Evolutionary conservation across 2,329 filamentous ascomycete species (phyloP).

Genomic region (Endothia cerciana): DNA sequence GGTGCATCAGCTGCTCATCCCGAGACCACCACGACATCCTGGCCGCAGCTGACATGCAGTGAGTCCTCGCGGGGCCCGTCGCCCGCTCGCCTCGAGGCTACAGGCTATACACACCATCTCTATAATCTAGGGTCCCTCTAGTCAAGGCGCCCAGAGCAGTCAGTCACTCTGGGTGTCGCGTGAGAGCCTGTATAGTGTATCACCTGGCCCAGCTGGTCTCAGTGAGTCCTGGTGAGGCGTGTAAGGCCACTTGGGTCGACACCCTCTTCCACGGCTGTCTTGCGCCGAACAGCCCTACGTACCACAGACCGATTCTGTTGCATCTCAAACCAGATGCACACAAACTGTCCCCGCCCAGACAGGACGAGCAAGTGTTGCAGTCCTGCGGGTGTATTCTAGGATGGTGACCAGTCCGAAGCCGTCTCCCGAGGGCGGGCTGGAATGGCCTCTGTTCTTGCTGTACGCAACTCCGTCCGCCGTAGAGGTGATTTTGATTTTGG

Average conservation of each 20-base stretch:
- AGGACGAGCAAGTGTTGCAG: not conserved
- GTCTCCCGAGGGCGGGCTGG: not conserved
- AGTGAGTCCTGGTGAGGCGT: not conserved
- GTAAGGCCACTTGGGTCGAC: not conserved
- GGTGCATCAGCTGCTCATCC: slow-evolving; percentile 7
- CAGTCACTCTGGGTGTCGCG: not conserved
- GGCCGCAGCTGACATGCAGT: slow-evolving; percentile 23
- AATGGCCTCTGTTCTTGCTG: not conserved
- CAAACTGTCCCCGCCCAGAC: not conserved
- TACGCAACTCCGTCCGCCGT: not conserved
- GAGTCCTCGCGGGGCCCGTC: not conserved
- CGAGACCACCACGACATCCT: slow-evolving; percentile 5
- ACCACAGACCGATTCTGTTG: not conserved
- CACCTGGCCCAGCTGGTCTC: slow-evolving; percentile 2
- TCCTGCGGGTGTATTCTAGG: not conserved
- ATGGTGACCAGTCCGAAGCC: not conserved
- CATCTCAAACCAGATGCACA: not conserved
- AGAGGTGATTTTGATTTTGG: not conserved
- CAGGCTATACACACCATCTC: slow-evolving; percentile 9
- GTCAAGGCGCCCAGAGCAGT: not conserved
- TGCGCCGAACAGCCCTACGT: not conserved
- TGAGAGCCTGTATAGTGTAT: not conserved
- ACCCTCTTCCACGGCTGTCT: not conserved
- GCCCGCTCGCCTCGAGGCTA: slow-evolving; percentile 2
- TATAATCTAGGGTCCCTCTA: not conserved